phyloP scores from a whole-genome alignment of 2,329 filamentous ascomycete species.

The Tolypocladium album region DNA sequence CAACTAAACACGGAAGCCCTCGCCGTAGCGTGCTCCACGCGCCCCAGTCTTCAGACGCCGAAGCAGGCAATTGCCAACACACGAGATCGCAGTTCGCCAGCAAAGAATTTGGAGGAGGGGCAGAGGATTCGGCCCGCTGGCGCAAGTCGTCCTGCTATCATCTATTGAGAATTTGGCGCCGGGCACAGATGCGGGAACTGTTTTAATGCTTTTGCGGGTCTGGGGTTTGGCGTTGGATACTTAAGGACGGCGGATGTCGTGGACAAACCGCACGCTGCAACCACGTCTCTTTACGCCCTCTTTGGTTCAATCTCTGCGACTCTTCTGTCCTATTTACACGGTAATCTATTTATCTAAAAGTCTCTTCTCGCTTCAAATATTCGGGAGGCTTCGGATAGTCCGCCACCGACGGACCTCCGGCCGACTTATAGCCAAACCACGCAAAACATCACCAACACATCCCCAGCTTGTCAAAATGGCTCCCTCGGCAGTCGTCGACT shows the following conservation, averaged over 20 bases:
- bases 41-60: background rate
- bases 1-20: background rate
- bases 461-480: conserved; percentile 11
- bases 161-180: background rate
- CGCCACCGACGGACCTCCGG: background rate
- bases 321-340: background rate
- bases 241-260: background rate
- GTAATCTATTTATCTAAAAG: background rate
- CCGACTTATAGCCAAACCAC: background rate
- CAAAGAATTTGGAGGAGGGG: background rate
- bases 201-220: background rate
- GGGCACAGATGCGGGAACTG: background rate
- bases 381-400: background rate
- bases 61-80: background rate
- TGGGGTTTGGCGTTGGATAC: background rate
- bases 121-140: background rate
- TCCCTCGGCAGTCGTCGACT: conserved; percentile 12
- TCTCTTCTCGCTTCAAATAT: background rate
- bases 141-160: conserved; percentile 1
- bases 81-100: background rate
- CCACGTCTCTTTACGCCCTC: background rate
- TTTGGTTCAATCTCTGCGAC: background rate
- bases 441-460: background rate
- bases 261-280: background rate
- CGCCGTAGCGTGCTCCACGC: background rate